Evolutionary conservation across 1,284 basidiomycete genomes (phyloP), one percentile per base, ranked within the genome.

Genomic region (Exobasidium cylindrosporum): DNA sequence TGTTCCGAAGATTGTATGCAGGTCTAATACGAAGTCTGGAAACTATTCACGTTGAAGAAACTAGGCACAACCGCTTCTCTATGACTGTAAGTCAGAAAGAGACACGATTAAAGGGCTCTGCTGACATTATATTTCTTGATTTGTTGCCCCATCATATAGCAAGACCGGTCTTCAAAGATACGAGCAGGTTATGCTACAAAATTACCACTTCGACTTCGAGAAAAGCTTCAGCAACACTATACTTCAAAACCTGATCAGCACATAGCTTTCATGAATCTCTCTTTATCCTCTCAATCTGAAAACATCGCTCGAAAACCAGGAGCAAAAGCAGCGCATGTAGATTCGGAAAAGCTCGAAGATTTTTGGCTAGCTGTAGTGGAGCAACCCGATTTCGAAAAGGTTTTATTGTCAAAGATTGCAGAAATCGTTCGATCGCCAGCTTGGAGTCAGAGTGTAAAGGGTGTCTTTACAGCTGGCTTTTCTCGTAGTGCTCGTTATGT

Each of bases 1-100:
- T 92, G 77, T 97, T 98, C 82, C 85, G 87, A 64, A 87, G 89
- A 72, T 82, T 97, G 68, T 98, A 97, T 82, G 87, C 88, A 70
- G 85, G 89, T 23, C 55, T 67, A 21, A 58, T 63, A 54, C 67
- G 70, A 47, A 73, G 69, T 32, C 49, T 79, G 26, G 73, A 69
- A 24, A 76, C 73, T 24, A 62, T 79, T 1, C 63, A 65, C 1
- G 66, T 79, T 6, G 57, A 68, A 3, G 65, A 69, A 60, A 57
- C 54, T 14, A 29, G 60, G 1, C 55, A 64, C 1, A 67, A 69
- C 24, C 68, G 69, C n/a, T 76, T 63, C 62, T 52, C 23, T 2
- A 46, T 64, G 24, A 61, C 43, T 32, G 61, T 59, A 44, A 63
- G 57, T 60, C n/a, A 2, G 26, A 54, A 17, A 56, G 57, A 44